A percentile compares a stretch with the other conserved stretches of the same genome.
These are phyloP conservation scores for Echium plantagineum DNA, from an alignment of 257 asterid species.

Conservation along the genomic window DNA sequence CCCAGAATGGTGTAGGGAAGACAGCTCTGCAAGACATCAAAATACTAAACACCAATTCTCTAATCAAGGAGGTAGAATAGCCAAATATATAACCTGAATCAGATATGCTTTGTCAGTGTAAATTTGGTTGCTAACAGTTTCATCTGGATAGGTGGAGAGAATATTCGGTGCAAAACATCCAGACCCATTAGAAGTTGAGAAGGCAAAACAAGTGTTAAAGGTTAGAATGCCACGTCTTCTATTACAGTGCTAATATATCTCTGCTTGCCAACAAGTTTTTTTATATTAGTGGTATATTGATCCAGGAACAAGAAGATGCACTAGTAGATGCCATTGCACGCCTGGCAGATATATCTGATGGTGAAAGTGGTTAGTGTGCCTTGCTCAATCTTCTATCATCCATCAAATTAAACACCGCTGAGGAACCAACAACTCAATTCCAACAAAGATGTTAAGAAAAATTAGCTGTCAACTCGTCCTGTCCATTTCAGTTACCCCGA, in stretches of 20 bases:
- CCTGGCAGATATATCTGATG: slow-evolving; percentile 70
- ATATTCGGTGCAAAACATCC: slow-evolving; percentile 59
- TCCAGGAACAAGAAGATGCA: slow-evolving; percentile 89
- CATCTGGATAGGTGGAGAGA: slow-evolving; percentile 63
- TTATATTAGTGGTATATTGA: slow-evolving; percentile 5
- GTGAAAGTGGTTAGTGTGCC: slow-evolving; percentile 58
- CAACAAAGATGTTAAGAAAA: too few relatives aligned
- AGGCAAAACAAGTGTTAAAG: slow-evolving; percentile 84
- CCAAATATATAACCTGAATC: slow-evolving; percentile 1
- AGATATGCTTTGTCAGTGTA: slow-evolving; percentile 4
- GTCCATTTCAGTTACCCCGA: too few relatives aligned
- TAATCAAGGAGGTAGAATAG: slow-evolving; percentile 69
- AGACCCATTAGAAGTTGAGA: slow-evolving; percentile 73
- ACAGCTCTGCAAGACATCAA: slow-evolving; percentile 59
- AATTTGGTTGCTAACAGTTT: slow-evolving; percentile 12
- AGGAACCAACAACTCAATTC: neutral
- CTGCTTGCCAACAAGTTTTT: slow-evolving; percentile 5
- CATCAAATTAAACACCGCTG: neutral
- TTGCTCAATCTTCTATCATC: neutral
- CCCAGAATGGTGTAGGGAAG: slow-evolving; percentile 76
- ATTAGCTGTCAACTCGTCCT: too few relatives aligned
- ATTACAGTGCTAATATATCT: slow-evolving; percentile 5
- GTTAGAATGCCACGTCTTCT: slow-evolving; percentile 23
- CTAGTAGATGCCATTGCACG: slow-evolving; percentile 70
- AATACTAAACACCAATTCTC: slow-evolving; percentile 75